Evolutionary conservation across 345 rosid genomes (phyloP), one percentile per base, ranked within the genome.

Genomic region (Sonneratia alba): DNA sequence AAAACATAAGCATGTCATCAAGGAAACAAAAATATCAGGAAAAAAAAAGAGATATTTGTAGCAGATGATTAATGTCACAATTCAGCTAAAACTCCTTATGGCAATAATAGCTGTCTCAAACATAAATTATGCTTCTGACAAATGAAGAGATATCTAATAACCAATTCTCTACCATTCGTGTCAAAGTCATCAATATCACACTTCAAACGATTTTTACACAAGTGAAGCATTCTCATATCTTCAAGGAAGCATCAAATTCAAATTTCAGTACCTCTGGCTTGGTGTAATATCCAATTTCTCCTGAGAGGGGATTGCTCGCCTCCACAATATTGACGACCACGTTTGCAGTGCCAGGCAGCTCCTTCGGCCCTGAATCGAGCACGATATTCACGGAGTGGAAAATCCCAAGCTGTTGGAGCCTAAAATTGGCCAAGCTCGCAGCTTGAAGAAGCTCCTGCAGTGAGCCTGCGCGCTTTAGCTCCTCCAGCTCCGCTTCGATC

Each of bases 361-460:
- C 98, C 10, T 83, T 85, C 16, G 98, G 98, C n/a, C 97, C 99
- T 4, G 94, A 81, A 78, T 92, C 96, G 72, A 90, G 94, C 53
- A 87, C 90, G 34, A 95, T 87, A 71, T 71, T 89, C 10, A 90
- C 92, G 34, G 98, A 90, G 79, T 90, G 94, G 27, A 95, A 95
- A 67, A 89, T 82, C 43, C 86, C 97, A 1, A 92, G 87, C 62
- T 83, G 85, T 64, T 83, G 85, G 63, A 95, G 81, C 80, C 85
- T 81, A 72, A 83, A 85, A 79, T 83, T 89, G 43, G 87, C 92
- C 49, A 76, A 70, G 70, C 79, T 81, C 27, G 97, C 87, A 0
- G 86, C 98, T 76, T 80, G 82, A 62, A 95, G 76, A 72, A 95
- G 78, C 80, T 89, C 99, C 76, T 92, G 96, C 81, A 95, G 77